Evolutionary conservation across 768 basidiomycete species (phyloP), one percentile per base, ranked within the genome.

Genomic region (Rhizopogon vinicolor): DNA sequence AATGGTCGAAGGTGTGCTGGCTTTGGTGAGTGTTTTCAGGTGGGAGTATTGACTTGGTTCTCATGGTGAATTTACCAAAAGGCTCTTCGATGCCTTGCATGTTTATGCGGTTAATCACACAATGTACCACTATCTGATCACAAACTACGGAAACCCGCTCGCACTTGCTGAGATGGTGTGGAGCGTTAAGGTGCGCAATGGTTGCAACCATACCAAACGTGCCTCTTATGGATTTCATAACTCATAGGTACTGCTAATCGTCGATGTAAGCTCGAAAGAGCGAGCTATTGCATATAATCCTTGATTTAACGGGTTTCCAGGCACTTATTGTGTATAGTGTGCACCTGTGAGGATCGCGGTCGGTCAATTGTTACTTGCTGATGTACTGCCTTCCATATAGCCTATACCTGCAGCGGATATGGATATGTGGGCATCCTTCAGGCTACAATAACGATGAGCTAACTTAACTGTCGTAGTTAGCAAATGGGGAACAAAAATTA

Each of bases 81-180:
- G 81, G 77, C 54, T 70, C 3, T 60, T 85, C 22, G 83, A 85
- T 63, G 83, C 83, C 0, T 79, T 85, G 53, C 80, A 84, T 61
- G 76, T 78, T 0, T 71, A 68, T 42, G 61, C 85, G 53, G 79
- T 77, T 45, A 72, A 72, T 49, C 83, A 85, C 62, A 75, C 82
- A 58, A 70, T 82, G 39, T 86, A 85, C 59, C 74, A 74, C 60
- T 85, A 85, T 59, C 72, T 84, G 50, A 80, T 85, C 41, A 68
- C 63, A 40, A 83, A 85, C 66, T 85, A 76, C 60, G 63, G 78
- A 54, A 78, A 80, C 58, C 75, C 77, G 3, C 6, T 66, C 16
- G 75, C 81, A 3, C 67, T 85, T 18, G 7, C 62, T 13, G 56
- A 59, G 19, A 78, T 79, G 0, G 72, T 80, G 9, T 86, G 84